Percentiles rank a stretch among this genome's conserved stretches.
These are phyloP conservation scores for Grifola frondosa DNA, from an alignment of 1,284 basidiomycete genomes.

Conservation along the genomic window DNA sequence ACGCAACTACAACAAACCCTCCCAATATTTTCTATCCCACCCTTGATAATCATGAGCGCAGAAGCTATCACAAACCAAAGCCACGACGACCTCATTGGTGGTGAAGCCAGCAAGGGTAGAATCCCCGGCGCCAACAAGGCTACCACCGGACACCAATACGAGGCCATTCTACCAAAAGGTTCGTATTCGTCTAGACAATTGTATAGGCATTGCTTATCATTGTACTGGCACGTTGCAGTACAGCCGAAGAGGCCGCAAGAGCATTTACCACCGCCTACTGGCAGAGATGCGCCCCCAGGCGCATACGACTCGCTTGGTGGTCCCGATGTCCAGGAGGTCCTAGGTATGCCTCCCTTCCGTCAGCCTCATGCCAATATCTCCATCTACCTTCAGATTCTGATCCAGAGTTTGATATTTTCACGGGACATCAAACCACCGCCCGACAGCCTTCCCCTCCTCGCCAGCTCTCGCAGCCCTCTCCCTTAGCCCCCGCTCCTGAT, in stretches of 20 bases:
- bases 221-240: constrained; percentile 1
- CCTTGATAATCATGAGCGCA: constrained; percentile 14
- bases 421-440: constrained; percentile 9
- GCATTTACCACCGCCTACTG: constrained; percentile 29
- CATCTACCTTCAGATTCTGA: constrained; percentile 1
- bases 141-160: constrained; percentile 27
- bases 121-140: constrained; percentile 31
- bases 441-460: constrained; percentile 14
- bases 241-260: constrained; percentile 24
- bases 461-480: constrained; percentile 7
- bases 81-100: constrained; percentile 34
- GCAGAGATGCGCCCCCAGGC: constrained; percentile 24
- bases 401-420: constrained; percentile 18
- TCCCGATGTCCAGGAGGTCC: constrained; percentile 11
- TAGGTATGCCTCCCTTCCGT: constrained; percentile 6
- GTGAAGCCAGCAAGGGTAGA: constrained; percentile 23
- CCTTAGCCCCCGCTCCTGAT: constrained; percentile 26
- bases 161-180: constrained; percentile 26
- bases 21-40: not conserved
- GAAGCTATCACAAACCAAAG: constrained; percentile 17
- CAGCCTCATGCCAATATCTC: not conserved
- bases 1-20: no score
- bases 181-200: not conserved
- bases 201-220: not conserved
- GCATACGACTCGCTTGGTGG: constrained; percentile 15